Conservation (phyloP, 768 basidiomycete species). For the Rhodotorula kratochvilovae region DNA sequence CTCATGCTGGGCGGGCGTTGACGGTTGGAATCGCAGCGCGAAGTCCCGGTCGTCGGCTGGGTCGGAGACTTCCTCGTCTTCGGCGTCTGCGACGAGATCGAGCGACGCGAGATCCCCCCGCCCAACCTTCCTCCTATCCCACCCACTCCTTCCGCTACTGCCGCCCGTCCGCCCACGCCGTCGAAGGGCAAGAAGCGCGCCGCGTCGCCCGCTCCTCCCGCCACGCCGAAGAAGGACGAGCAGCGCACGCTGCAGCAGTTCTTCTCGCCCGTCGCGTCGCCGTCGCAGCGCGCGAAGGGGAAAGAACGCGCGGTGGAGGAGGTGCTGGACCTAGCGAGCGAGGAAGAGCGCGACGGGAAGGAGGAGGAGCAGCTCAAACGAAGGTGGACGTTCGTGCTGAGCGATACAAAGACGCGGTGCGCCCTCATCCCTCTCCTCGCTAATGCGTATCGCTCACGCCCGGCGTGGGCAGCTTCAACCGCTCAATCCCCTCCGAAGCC, state of each 20-base stretch:
- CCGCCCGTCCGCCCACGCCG: background rate
- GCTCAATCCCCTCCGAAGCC: constrained; percentile 56
- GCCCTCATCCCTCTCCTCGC: too few relatives aligned
- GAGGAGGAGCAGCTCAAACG: background rate
- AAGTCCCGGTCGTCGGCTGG: constrained; percentile 77
- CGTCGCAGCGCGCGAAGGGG: constrained; percentile 7
- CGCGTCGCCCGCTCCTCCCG: background rate
- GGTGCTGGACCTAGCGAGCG: background rate
- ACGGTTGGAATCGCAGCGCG: constrained; percentile 52
- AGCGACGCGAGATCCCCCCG: constrained; percentile 45
- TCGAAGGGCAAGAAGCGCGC: background rate
- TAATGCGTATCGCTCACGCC: background rate
- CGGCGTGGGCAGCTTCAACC: constrained; percentile 24
- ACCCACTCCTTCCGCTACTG: background rate
- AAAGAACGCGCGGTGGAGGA: background rate
- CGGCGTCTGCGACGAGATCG: constrained; percentile 61
- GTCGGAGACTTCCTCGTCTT: constrained; percentile 61
- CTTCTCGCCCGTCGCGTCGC: constrained; percentile 22
- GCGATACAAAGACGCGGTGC: constrained; percentile 69
- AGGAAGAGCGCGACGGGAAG: background rate
- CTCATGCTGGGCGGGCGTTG: constrained; percentile 48
- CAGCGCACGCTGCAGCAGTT: constrained; percentile 46
- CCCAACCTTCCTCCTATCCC: too few relatives aligned
- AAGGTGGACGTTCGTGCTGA: constrained; percentile 23
- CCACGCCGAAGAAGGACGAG: constrained; percentile 45